Conservation (phyloP, 306 rosid genomes). For the Begonia peltatifolia region DNA sequence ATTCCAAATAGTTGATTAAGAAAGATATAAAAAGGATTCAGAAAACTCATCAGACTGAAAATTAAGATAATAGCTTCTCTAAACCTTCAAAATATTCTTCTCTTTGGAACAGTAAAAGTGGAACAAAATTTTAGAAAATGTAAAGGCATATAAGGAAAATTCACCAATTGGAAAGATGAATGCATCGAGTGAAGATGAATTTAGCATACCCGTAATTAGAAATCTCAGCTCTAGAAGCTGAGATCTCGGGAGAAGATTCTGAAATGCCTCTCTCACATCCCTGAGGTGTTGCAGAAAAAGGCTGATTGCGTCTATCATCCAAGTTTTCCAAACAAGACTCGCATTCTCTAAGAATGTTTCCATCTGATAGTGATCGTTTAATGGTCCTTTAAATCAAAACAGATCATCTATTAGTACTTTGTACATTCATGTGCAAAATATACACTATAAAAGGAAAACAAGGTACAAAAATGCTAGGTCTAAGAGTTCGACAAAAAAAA, state of each 20-base stretch:
- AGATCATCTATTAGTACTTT: not conserved
- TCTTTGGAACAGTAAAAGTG: not conserved
- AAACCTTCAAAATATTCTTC: not conserved
- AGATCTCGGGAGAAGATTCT: slow-evolving; percentile 38
- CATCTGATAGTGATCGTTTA: slow-evolving; percentile 82
- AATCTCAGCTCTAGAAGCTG: slow-evolving; percentile 33
- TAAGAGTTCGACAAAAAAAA: too few relatives aligned
- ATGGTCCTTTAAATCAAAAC: slow-evolving; percentile 35
- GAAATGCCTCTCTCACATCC: slow-evolving; percentile 19
- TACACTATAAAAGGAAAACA: too few relatives aligned
- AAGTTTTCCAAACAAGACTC: slow-evolving; percentile 26
- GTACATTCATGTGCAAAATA: too few relatives aligned
- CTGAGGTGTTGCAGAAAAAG: slow-evolving; percentile 23
- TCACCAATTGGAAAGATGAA: not conserved
- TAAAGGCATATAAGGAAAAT: slow-evolving; percentile 4
- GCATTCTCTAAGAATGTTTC: slow-evolving; percentile 42
- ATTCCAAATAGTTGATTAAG: too few relatives aligned
- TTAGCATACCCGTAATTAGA: slow-evolving; percentile 55
- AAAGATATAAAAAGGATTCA: too few relatives aligned
- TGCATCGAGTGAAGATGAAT: slow-evolving; percentile 10
- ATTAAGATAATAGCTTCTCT: too few relatives aligned
- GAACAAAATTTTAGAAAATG: not conserved
- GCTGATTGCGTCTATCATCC: slow-evolving; percentile 23
- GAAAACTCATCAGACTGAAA: too few relatives aligned
- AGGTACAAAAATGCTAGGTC: too few relatives aligned